A percentile compares a stretch with the other conserved stretches of the same genome.
These are phyloP conservation scores for Ustilago trichophora DNA, from an alignment of 1,284 basidiomycete species.

Conservation along the genomic window DNA sequence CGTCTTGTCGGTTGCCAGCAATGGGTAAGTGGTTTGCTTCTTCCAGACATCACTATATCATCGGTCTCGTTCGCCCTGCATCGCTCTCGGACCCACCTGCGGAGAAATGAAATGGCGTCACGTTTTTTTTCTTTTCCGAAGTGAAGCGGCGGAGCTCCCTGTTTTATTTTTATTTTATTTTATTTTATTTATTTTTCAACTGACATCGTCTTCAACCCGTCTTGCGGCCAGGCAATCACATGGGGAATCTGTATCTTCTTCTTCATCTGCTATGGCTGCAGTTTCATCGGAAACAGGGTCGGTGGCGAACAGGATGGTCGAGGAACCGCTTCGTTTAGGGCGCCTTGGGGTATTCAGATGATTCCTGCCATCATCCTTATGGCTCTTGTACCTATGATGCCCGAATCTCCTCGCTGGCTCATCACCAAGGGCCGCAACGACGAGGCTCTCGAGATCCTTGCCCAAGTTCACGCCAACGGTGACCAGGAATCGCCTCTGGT, in stretches of 20 bases:
- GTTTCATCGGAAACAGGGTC: conserved; percentile 8
- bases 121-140: too few species aligned
- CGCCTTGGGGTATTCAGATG: conserved; percentile 24
- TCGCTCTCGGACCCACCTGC: too few species aligned
- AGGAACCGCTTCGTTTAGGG: conserved; percentile 16
- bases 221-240: conserved; percentile 7
- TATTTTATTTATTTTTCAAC: too few species aligned
- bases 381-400: conserved; percentile 18
- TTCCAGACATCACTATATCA: too few species aligned
- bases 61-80: too few species aligned
- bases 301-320: conserved; percentile 19
- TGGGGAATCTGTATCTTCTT: conserved; percentile 25
- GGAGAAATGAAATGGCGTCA: too few species aligned
- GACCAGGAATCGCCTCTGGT: conserved; percentile 24
- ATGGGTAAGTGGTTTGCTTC: conserved; percentile 10
- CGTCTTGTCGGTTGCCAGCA: conserved; percentile 31
- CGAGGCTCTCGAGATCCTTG: conserved; percentile 32
- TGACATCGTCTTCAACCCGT: not conserved
- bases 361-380: conserved; percentile 19
- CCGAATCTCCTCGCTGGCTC: conserved; percentile 48
- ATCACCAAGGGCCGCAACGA: conserved; percentile 26
- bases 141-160: too few species aligned
- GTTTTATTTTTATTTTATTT: too few species aligned
- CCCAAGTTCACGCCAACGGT: conserved; percentile 35
- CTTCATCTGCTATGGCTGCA: conserved; percentile 7